Percentiles rank a stretch among this genome's conserved stretches.
Evolutionary conservation across 257 asterid species (phyloP).

Genomic region (Solanum dulcamara): DNA sequence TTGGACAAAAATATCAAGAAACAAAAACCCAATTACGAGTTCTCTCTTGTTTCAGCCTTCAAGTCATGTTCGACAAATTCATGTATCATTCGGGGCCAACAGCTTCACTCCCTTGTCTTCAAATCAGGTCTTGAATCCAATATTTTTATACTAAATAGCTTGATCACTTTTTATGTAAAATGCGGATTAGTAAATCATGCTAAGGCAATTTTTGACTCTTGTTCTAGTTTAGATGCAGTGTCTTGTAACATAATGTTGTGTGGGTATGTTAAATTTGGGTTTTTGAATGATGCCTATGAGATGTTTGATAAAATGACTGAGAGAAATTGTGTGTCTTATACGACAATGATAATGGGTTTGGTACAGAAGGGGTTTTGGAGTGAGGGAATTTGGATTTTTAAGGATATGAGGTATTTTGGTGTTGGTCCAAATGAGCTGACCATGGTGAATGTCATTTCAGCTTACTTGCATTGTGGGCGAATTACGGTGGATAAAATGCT

Average conservation of each 20-base stretch:
- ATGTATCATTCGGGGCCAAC: conserved; percentile 38
- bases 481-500: conserved; percentile 27
- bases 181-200: conserved; percentile 41
- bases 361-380: conserved; percentile 34
- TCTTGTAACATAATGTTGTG: conserved; percentile 67
- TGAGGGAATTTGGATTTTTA: conserved; percentile 41
- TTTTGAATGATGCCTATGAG: conserved; percentile 37
- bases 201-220: conserved; percentile 33
- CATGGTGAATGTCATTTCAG: conserved; percentile 58
- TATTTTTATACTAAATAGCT: conserved; percentile 58
- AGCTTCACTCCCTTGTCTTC: conserved; percentile 40
- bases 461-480: conserved; percentile 37
- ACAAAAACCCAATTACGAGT: conserved; percentile 32
- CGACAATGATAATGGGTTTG: conserved; percentile 77
- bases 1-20: neutral
- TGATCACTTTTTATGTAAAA: conserved; percentile 75
- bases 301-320: conserved; percentile 75
- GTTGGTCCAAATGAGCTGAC: conserved; percentile 67
- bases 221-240: conserved; percentile 34
- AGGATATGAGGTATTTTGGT: conserved; percentile 54
- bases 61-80: conserved; percentile 46
- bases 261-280: conserved; percentile 41
- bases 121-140: conserved; percentile 58
- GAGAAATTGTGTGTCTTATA: conserved; percentile 52
- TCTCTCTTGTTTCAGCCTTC: conserved; percentile 46